A percentile compares a stretch with the other conserved stretches of the same genome.
Evolutionary conservation across 306 rosid genomes (phyloP).

Genomic region (Alnus rubra): DNA sequence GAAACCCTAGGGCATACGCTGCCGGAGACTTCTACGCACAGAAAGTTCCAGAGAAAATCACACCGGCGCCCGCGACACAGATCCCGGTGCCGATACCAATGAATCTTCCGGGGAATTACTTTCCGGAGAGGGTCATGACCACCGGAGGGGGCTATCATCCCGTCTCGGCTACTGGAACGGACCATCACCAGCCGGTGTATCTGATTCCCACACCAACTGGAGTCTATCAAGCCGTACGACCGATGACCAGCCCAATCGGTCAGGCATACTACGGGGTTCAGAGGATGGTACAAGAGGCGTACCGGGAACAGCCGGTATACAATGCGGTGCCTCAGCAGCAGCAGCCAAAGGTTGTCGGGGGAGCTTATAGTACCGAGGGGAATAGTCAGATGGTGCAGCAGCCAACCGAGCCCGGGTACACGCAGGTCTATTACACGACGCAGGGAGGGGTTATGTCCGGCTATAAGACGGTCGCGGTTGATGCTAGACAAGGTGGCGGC

Average conservation of each 20-base stretch:
- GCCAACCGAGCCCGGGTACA: conserved; percentile 44
- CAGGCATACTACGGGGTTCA: conserved; percentile 59
- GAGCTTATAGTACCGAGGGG: conserved; percentile 35
- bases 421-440: conserved; percentile 53
- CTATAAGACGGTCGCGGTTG: conserved; percentile 41
- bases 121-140: conserved; percentile 52
- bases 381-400: conserved; percentile 31
- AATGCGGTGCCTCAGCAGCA: conserved; percentile 32
- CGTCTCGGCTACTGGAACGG: conserved; percentile 33
- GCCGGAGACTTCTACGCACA: conserved; percentile 45
- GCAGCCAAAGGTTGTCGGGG: conserved; percentile 29
- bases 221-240: conserved; percentile 60
- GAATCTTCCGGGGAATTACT: conserved; percentile 35
- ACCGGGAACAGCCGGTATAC: conserved; percentile 40
- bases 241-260: conserved; percentile 49
- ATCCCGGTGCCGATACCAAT: conserved; percentile 38
- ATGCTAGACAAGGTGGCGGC: conserved; percentile 40
- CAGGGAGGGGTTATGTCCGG: conserved; percentile 32
- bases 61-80: conserved; percentile 35
- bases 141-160: conserved; percentile 40
- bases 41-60: conserved; percentile 41
- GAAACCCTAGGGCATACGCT: conserved; percentile 35
- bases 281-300: conserved; percentile 39
- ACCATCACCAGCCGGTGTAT: conserved; percentile 56
- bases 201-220: conserved; percentile 57